Base-by-base conservation (phyloP, 169 alveolate genomes). In the Plasmodium malariae region DNA sequence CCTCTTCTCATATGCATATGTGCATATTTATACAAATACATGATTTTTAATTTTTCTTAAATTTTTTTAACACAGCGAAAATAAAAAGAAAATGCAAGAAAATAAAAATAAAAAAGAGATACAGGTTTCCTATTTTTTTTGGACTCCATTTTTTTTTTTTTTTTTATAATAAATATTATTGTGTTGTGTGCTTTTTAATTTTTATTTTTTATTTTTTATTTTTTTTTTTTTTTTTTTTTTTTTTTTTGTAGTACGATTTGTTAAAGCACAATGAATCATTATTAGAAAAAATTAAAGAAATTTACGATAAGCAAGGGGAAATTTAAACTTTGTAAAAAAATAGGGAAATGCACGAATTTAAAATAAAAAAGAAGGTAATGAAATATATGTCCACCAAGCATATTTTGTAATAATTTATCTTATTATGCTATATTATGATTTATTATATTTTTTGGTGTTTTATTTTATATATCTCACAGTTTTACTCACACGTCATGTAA, bases 231-330 rank as follows among this genome's bases (percentile, higher is more conserved):
- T 40, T 37, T 67, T 9, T 69, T 48, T 71, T 48, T 32, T 72
- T 73, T 54, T 72, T 51, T 32, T 73, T 26, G 3, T 26, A 76
- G 88, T 76, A 62, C 70, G 88, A 76, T 67, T 76, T 76, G 32
- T 76, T 76, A 43, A 76, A 76, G 68, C 88, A 76, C 51, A 76
- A 76, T 43, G 88, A 76, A 76, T 76, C 88, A 24, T 34, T 76
- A 43, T 67, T 76, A 24, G 88, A 76, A 36, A 76, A 43, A 76
- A 76, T 76, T 62, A 76, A 76, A 62, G 88, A 76, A 60, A 76
- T 76, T 43, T 76, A 76, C 34, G 88, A 76, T 51, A 76, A 76
- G 76, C 32, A 76, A 43, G 88, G 88, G 21, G 88, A 76, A 62
- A 76, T 76, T 30, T 76, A 62, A 55, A 65, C 17, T 19, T 37